Percentiles rank a stretch among this genome's conserved stretches.
These are phyloP conservation scores for Trichothecium sympodiale DNA, from an alignment of 2,329 filamentous ascomycete species.

Conservation along the genomic window DNA sequence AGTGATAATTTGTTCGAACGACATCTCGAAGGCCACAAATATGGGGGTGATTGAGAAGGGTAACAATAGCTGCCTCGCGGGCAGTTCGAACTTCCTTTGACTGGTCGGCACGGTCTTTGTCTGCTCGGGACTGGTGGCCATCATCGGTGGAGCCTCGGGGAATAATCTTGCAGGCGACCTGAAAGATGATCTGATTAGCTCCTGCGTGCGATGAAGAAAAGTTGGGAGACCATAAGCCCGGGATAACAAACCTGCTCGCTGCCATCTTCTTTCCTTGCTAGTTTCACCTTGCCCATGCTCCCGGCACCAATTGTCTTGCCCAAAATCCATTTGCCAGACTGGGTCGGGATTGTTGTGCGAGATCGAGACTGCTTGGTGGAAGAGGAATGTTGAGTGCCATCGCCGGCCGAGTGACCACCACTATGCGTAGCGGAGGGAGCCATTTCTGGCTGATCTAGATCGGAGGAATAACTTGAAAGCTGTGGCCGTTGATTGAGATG, in stretches of 20 bases:
- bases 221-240: neutral
- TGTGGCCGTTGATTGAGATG: neutral
- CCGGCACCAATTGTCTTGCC: constrained; percentile 96
- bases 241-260: constrained; percentile 66
- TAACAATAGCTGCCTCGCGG: constrained; percentile 91
- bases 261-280: constrained; percentile 81
- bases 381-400: constrained; percentile 25
- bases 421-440: constrained; percentile 39
- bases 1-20: constrained; percentile 91
- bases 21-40: constrained; percentile 95
- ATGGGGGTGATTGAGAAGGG: constrained; percentile 85
- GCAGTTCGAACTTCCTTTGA: constrained; percentile 95
- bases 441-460: constrained; percentile 27
- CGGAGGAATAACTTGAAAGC: neutral
- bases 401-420: constrained; percentile 33
- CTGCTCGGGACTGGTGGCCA: constrained; percentile 55
- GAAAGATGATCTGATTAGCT: constrained; percentile 4
- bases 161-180: constrained; percentile 97
- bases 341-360: constrained; percentile 77
- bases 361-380: constrained; percentile 42
- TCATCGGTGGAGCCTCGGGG: constrained; percentile 84
- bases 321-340: constrained; percentile 85
- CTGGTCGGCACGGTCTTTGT: constrained; percentile 84
- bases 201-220: constrained; percentile 3
- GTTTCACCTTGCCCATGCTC: constrained; percentile 98